Evolutionary conservation across 108 stramenopile species (phyloP), one percentile per base, ranked within the genome.

Genomic region (Skeletonema tropicum): DNA sequence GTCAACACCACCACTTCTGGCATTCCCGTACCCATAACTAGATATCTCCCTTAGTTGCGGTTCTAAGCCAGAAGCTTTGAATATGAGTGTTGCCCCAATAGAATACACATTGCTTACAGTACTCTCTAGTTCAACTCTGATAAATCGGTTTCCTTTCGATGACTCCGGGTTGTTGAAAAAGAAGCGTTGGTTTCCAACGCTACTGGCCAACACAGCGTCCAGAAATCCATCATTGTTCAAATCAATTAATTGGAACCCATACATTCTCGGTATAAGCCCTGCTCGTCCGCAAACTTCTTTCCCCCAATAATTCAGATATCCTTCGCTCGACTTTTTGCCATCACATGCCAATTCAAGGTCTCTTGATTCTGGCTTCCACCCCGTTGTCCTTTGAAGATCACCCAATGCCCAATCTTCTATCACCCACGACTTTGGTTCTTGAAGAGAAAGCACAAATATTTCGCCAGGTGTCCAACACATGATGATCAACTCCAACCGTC

Each of bases 151-250:
- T 45, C 42, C 42, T 45, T 45, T 45, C 3, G 42, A 0, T 45
- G 42, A 15, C 14, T 45, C 42, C 1, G 42, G 42, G 14, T 15
- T 15, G 15, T n/a, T 45, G 3, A 45, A 5, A 45, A 45, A 45
- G 42, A 45, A 45, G 0, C 42, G 42, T 45, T 45, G 42, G 42
- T 45, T 5, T 45, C 42, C 42, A 45, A 45, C 15, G 15, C 15
- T 15, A 45, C 42, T 45, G 14, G 42, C 15, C 42, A 45, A n/a
- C 3, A 45, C 42, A 12, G 5, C 42, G 42, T 45, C 42, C 15
- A 45, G 42, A 45, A 45, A 45, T 45, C 42, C 42, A 45, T 45
- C 42, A 45, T 45, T 45, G 15, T 45, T 45, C 42, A 45, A 45
- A 45, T 45, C 42, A 45, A 45, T n/a, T n/a, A 45, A n/a, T 45